Evolutionary conservation across 2,329 filamentous ascomycete genomes (phyloP), one percentile per base, ranked within the genome.

Genomic region (Fusarium udum): DNA sequence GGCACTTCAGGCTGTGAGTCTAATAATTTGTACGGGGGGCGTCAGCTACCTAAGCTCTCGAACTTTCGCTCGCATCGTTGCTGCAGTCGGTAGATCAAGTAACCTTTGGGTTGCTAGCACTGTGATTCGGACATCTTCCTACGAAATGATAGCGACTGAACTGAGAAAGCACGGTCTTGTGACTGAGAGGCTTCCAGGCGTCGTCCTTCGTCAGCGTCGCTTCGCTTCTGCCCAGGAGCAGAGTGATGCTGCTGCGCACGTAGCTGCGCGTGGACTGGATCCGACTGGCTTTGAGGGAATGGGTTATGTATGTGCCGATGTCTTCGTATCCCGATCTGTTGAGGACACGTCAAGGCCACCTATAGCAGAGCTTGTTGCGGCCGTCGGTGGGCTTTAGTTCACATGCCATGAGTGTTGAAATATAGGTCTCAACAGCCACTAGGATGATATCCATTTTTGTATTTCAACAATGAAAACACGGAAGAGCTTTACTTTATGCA

Each of bases 381-480:
- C 22, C 0, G 12, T 52, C 1, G 8, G n/a, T 10, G n/a, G 10
- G 1, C 8, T 20, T 4, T 10, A 14, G 22, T 13, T 34, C 31
- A 51, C 8, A 28, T 6, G 26, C 5, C 26, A 43, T 24, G 42
- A 43, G 42, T n/a, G 31, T 32, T 32, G 8, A 32, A 32, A 32
- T 32, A 13, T 32, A 32, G 11, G 31, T 32, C 31, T 32, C 9
- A 32, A 32, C 31, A 32, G 31, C 31, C 31, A 32, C 31, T 32
- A 32, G 31, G 31, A 32, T 12, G 31, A 32, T 32, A 32, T 32
- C 31, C 31, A 32, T 8, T 32, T 32, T 32, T 32, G 31, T 32
- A 32, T 32, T 32, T 12, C 31, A 32, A 32, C 31, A 32, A n/a
- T n/a, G n/a, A n/a, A n/a, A 4, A 13, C 4, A 24, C 11, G 15